These are phyloP conservation scores for Aspergillus pseudoterreus DNA, from an alignment of 2,329 filamentous ascomycete species.

Conservation along the genomic window DNA sequence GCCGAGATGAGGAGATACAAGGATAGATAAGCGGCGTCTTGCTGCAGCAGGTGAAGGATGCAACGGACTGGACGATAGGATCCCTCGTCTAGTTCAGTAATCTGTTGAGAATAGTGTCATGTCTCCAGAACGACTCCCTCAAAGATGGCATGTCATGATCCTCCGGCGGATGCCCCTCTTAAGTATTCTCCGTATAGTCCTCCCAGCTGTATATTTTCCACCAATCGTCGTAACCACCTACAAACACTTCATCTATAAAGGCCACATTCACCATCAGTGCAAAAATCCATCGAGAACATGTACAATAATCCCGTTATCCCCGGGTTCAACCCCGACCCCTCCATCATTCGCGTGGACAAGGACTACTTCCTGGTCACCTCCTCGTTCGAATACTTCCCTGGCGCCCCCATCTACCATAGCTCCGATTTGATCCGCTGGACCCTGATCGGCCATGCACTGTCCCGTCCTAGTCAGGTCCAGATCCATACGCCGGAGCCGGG, in stretches of 20 bases:
- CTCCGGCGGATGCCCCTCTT: background rate
- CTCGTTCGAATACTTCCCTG: slow-evolving; percentile 61
- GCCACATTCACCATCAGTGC: background rate
- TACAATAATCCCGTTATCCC: slow-evolving; percentile 31
- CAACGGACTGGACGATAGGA: no score
- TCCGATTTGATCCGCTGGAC: slow-evolving; percentile 43
- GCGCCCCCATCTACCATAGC: slow-evolving; percentile 58
- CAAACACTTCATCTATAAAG: no score
- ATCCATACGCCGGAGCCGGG: slow-evolving; percentile 31
- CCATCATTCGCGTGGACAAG: slow-evolving; percentile 47
- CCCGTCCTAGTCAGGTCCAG: slow-evolving; percentile 31
- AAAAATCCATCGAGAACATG: background rate
- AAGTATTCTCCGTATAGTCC: background rate
- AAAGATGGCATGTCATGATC: background rate
- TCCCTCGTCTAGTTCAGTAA: no score
- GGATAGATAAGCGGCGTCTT: no score
- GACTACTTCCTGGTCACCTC: slow-evolving; percentile 60
- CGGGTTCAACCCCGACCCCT: slow-evolving; percentile 62
- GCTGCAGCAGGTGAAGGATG: background rate
- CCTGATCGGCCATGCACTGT: slow-evolving; percentile 34
- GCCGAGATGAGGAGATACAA: no score
- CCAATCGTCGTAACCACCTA: background rate
- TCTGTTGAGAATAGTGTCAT: no score
- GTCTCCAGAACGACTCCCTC: background rate
- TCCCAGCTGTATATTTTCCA: slow-evolving; percentile 1